Base-by-base conservation (phyloP, 164 flowering plant genomes). In the Houttuynia cordata region DNA sequence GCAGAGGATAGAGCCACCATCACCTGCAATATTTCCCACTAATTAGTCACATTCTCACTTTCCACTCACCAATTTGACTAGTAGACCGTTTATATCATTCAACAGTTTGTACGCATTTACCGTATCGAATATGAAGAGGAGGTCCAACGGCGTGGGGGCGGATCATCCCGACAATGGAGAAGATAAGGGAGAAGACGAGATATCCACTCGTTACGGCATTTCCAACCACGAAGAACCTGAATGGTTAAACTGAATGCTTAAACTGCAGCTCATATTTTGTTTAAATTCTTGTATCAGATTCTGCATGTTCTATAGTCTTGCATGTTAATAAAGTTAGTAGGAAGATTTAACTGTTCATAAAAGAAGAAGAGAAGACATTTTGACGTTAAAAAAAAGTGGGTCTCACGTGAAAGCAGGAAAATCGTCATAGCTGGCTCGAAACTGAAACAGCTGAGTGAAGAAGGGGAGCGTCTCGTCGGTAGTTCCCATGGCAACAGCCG, bases 391-490 rank as follows among this genome's bases (percentile, higher is more conserved):
- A 9, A 53, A 17, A 47, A 42, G 7, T 22, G 9, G 45, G 10
- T 75, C 93, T 21, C 70, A 90, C 97, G 70, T 62, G 58, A 91
- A 83, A 49, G 89, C 72, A 1, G 96, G 85, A 24, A 91, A 68
- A 67, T 87, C 89, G 17, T 83, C 82, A 30, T 79, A 91, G 49
- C 77, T 71, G 49, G 97, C 97, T 62, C 78, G 65, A 62, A 91
- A 91, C 78, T 86, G 95, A 69, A 87, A 79, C 78, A 80, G 84
- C 70, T 87, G 89, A 61, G 91, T 86, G 83, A 86, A 81, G 73
- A 91, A 87, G 4, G 97, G 97, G 58, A 91, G 91, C 10, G 85
- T 84, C 53, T 91, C 76, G 22, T 84, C 77, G 24, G 91, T 75
- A 1, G 85, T 84, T 25, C 82, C 96, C 97, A 91, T 87, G 45